Evolutionary conservation across 139 green algal species (phyloP), one percentile per base, ranked within the genome.

Genomic region (Diplosphaera chodatii): DNA sequence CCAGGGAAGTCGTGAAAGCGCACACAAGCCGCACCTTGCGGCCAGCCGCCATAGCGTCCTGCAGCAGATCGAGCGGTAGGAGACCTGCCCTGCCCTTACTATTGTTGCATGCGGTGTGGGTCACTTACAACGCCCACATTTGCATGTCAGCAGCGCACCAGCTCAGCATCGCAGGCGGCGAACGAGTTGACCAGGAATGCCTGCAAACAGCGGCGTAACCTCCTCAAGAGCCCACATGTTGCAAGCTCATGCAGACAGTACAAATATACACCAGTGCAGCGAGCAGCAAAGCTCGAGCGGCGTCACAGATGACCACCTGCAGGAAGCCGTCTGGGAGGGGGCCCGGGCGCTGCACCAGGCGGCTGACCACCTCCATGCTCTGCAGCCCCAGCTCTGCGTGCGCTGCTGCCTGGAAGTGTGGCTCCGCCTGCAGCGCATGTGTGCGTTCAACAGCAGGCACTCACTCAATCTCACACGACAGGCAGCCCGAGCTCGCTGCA

Each of bases 131-230:
- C n/a, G n/a, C n/a, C n/a, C n/a, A n/a, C n/a, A n/a, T n/a, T n/a
- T n/a, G n/a, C n/a, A n/a, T 8, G 37, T 13, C 13, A 13, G 10
- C 37, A 13, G 10, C 77, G 1, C 69, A 91, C 86, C 71, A 90
- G 81, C 31, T 89, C 90, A 37, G 66, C 77, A 32, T 91, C 84
- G 41, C 91, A 96, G 27, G 75, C 89, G 34, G 59, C 62, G 70
- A 96, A 94, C 83, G 91, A 96, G 81, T 92, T 89, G 66, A 82
- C 83, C 76, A 96, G 92, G 85, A 95, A 96, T 22, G 84, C n/a
- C n/a, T n/a, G n/a, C n/a, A n/a, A n/a, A n/a, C n/a, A n/a, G n/a
- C n/a, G n/a, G n/a, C n/a, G n/a, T n/a, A n/a, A n/a, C n/a, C n/a
- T n/a, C n/a, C n/a, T n/a, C n/a, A n/a, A n/a, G n/a, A n/a, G n/a